Evolutionary conservation across 768 basidiomycete species (phyloP), one percentile per base, ranked within the genome.

Genomic region (Infundibulicybe gibba): DNA sequence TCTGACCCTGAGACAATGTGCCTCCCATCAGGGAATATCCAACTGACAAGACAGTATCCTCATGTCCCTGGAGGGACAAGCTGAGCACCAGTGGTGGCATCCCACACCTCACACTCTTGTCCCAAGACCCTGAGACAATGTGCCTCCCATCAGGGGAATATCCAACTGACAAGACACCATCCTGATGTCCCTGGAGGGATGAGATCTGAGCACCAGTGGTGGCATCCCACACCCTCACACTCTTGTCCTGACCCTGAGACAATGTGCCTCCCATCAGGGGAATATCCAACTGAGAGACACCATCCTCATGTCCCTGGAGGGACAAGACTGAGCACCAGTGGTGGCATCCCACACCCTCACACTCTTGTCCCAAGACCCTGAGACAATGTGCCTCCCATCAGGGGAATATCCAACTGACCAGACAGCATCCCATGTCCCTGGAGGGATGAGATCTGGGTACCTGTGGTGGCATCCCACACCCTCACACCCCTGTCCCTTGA

Each of bases 81-180:
- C 2, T 32, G 15, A 33, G 10, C 16, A 17, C 17, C 13, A 31
- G 30, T 38, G 14, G n/a, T 38, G 35, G 17, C 17, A 38, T 38
- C 35, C 35, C 35, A 38, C 17, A 38, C 14, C 17, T 38, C 17
- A 38, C 35, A 38, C n/a, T 38, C 17, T 38, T 14, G 17, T 38
- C 35, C 35, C 35, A 38, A 4, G 35, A 38, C 17, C 35, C 35
- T 38, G 35, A 38, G 17, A 19, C 35, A 38, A 38, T 38, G 35
- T 19, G 14, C 14, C 17, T 38, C 14, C 35, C 35, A 38, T 38
- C 35, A 38, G 35, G 25, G 8, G 25, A 25, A 25, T 25, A 25
- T 37, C 72, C 68, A n/a, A 80, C 61, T 6, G 72, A 59, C 5
- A 10, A 31, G 33, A 60, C 50, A 6, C 15, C 11, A 20, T 43